Evolutionary conservation across 352 stramenopile species (phyloP), one percentile per base, ranked within the genome.

Genomic region (Pythium pectinolyticum): DNA sequence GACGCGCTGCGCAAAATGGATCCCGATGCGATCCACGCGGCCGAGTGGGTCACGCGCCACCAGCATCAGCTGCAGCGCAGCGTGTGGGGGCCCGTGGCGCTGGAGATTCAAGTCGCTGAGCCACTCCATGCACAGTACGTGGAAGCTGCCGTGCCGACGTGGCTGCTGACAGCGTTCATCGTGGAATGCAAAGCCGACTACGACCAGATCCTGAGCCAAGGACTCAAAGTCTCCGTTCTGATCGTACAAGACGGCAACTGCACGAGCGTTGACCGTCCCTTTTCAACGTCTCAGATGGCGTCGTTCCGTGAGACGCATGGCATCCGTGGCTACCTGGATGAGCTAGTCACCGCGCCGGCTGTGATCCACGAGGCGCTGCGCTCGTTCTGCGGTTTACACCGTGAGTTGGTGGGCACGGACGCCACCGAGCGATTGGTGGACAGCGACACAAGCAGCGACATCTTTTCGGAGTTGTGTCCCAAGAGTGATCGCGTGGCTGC

Each of bases 31-130:
- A 86, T 94, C 32, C 80, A 74, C 24, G 87, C 84, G 19, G 78
- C 80, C 0, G 82, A 94, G 5, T 96, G 87, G 87, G 74, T 92
- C 31, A 76, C 88, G 53, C 70, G 77, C 11, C 94, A 96, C 43
- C 72, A 79, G 24, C 56, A 84, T 57, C 75, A 77, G 24, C 66
- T 96, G 4, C 78, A 86, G 52, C 75, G 83, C 20, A 90, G 89
- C 57, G 87, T 94, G 0, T 96, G 86, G 85, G 87, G 87, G 0
- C 87, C 87, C 0, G 71, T 96, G 32, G 86, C 84, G 22, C 72
- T 94, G 3, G 84, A 96, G 73, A 89, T 96, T 70, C 84, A 92
- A 63, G 74, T 96, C 3, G 86, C 87, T 47, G 82, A 94, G 49
- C 65, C 75, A 9, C 81, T 89, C 1, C 80, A 95, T 41, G 86